Evolutionary conservation across 2,329 filamentous ascomycete species (phyloP).

Genomic region (Alternaria postmessia): DNA sequence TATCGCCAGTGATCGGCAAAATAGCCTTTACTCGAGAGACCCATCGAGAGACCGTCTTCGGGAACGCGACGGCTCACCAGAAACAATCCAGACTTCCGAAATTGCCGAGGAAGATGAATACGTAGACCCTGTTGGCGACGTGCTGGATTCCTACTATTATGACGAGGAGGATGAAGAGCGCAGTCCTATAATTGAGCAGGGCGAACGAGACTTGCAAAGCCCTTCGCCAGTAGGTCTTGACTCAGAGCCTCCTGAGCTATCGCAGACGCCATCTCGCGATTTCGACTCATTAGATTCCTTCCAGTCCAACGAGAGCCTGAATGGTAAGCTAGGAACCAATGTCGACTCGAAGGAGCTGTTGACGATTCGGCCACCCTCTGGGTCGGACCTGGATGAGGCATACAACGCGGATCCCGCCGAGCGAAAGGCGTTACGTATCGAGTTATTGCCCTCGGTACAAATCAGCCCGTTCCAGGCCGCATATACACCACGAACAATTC

Average conservation of each 20-base stretch:
- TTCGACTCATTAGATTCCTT: slow-evolving; percentile 36
- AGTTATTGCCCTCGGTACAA: slow-evolving; percentile 22
- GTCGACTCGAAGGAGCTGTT: slow-evolving; percentile 19
- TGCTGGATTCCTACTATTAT: slow-evolving; percentile 67
- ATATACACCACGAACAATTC: slow-evolving; percentile 23
- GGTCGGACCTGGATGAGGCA: slow-evolving; percentile 15
- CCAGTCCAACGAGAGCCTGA: slow-evolving; percentile 32
- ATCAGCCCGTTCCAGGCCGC: slow-evolving; percentile 27
- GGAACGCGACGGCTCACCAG: slow-evolving; percentile 43
- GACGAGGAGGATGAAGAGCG: slow-evolving; percentile 54
- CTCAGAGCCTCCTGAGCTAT: slow-evolving; percentile 34
- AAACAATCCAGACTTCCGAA: slow-evolving; percentile 36
- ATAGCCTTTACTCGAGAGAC: slow-evolving; percentile 56
- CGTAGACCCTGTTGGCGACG: slow-evolving; percentile 66
- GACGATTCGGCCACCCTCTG: slow-evolving; percentile 22
- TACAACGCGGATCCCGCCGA: slow-evolving; percentile 10
- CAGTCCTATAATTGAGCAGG: slow-evolving; percentile 19
- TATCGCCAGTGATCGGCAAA: slow-evolving; percentile 62
- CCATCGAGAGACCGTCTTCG: slow-evolving; percentile 35
- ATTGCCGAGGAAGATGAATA: slow-evolving; percentile 46
- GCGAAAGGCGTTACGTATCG: slow-evolving; percentile 13
- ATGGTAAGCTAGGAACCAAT: slow-evolving; percentile 11
- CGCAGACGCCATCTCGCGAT: slow-evolving; percentile 40
- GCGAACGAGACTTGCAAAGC: slow-evolving; percentile 17
- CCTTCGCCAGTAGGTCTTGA: slow-evolving; percentile 32